phyloP scores from a whole-genome alignment of 164 flowering plant genomes.

The Buxus sempervirens region DNA sequence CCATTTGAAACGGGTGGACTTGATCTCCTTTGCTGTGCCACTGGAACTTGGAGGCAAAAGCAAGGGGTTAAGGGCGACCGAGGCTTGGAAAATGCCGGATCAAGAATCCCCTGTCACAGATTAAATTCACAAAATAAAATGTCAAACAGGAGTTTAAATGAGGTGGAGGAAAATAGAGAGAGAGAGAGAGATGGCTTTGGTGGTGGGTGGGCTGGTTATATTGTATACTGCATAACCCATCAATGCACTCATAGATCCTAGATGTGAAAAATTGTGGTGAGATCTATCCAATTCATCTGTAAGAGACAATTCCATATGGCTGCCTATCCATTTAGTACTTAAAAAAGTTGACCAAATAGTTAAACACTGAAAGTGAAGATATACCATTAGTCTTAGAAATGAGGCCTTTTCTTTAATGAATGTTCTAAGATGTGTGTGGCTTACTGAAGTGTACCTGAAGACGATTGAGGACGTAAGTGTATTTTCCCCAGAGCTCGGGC shows the following conservation, averaged over 20 bases:
- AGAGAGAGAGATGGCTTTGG: too few species aligned
- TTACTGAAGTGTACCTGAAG: slow-evolving; percentile 66
- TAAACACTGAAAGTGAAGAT: too few species aligned
- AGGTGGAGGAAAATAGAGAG: neutral
- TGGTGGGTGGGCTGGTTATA: too few species aligned
- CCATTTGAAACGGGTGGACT: slow-evolving; percentile 54
- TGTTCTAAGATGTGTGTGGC: neutral
- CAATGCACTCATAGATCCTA: too few species aligned
- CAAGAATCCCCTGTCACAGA: slow-evolving; percentile 71
- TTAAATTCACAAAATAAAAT: neutral
- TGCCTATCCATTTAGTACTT: too few species aligned
- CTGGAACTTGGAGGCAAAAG: slow-evolving; percentile 75
- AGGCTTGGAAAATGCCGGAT: slow-evolving; percentile 73
- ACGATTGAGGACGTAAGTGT: slow-evolving; percentile 91
- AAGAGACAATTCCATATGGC: too few species aligned
- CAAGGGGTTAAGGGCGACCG: slow-evolving; percentile 65
- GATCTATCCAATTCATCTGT: too few species aligned
- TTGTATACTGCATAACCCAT: too few species aligned
- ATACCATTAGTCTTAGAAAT: too few species aligned
- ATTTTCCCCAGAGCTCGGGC: slow-evolving; percentile 98
- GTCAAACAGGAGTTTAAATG: neutral
- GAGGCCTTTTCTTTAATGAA: neutral
- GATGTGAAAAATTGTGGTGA: too few species aligned
- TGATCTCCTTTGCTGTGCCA: slow-evolving; percentile 32
- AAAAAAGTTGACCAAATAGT: too few species aligned